phyloP scores from a whole-genome alignment of 805 yeast species.

The Kluyveromyces aestuarii region DNA sequence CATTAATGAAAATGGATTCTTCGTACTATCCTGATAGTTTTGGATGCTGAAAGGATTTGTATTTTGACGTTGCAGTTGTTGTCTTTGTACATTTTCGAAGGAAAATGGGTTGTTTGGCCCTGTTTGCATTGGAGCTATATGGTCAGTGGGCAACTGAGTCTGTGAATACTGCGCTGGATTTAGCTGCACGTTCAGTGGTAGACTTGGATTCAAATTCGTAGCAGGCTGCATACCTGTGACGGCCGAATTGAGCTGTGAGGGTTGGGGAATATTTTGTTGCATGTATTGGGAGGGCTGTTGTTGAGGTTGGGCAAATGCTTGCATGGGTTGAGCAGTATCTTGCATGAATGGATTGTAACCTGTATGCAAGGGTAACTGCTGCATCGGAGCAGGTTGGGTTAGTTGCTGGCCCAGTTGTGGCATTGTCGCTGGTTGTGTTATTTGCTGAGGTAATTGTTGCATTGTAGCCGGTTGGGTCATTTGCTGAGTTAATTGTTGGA shows the following conservation, averaged over 20 bases:
- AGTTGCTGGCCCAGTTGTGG: constrained; percentile 5
- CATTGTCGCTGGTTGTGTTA: constrained; percentile 9
- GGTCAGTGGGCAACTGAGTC: background rate
- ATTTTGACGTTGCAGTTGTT: constrained; percentile 9
- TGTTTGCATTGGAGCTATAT: constrained; percentile 15
- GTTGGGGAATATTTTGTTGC: constrained; percentile 2
- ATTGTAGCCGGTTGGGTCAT: constrained; percentile 11
- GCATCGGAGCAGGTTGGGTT: constrained; percentile 8
- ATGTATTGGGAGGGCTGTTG: constrained; percentile 5
- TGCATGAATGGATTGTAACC: background rate
- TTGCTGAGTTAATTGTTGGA: constrained; percentile 8
- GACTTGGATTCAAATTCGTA: constrained; percentile 3
- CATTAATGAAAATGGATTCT: constrained; percentile 1
- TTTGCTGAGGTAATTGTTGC: constrained; percentile 10
- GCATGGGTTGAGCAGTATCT: constrained; percentile 5
- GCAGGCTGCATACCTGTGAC: constrained; percentile 1
- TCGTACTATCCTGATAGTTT: constrained; percentile 5
- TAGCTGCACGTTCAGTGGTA: constrained; percentile 6
- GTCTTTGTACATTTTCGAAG: constrained; percentile 20
- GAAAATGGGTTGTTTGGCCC: constrained; percentile 34
- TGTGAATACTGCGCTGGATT: background rate
- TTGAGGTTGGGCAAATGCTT: constrained; percentile 3
- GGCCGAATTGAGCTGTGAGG: background rate
- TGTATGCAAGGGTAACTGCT: constrained; percentile 8
- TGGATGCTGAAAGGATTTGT: constrained; percentile 14